Percentiles rank a stretch among this genome's conserved stretches.
phyloP scores from a whole-genome alignment of 2,329 filamentous ascomycete species.

The Colletotrichum caudatum region DNA sequence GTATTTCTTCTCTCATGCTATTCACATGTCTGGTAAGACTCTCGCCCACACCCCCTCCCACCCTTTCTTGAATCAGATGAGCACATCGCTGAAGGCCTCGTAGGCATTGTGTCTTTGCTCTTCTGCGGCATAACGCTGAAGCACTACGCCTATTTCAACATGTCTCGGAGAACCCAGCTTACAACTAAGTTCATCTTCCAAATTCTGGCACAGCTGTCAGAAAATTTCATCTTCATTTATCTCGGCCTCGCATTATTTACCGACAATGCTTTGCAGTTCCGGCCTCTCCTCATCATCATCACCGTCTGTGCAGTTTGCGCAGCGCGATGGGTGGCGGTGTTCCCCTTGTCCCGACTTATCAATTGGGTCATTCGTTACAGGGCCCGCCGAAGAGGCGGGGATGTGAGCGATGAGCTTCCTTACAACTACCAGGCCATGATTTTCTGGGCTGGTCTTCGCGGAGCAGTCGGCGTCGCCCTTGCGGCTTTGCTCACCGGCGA shows the following conservation, averaged over 20 bases:
- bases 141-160: constrained; percentile 99
- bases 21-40: constrained; percentile 90
- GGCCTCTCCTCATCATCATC: constrained; percentile 94
- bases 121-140: constrained; percentile 99
- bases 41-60: background rate
- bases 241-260: constrained; percentile 95
- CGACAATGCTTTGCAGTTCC: constrained; percentile 87
- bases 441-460: constrained; percentile 97
- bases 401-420: constrained; percentile 87
- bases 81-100: constrained; percentile 33
- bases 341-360: constrained; percentile 88
- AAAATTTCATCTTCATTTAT: constrained; percentile 99
- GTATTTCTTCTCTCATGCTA: constrained; percentile 97
- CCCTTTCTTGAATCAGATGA: background rate
- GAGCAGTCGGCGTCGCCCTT: constrained; percentile 94
- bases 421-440: constrained; percentile 99
- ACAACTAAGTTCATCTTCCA: constrained; percentile 99
- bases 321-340: constrained; percentile 93
- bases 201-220: constrained; percentile 91
- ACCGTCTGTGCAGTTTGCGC: constrained; percentile 92
- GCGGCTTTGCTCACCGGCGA: constrained; percentile 88
- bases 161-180: constrained; percentile 96
- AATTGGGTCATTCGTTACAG: constrained; percentile 94
- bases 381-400: constrained; percentile 77
- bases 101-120: constrained; percentile 93